Evolutionary conservation across 2,329 filamentous ascomycete species (phyloP).

Genomic region (Pseudocercospora eumusae): DNA sequence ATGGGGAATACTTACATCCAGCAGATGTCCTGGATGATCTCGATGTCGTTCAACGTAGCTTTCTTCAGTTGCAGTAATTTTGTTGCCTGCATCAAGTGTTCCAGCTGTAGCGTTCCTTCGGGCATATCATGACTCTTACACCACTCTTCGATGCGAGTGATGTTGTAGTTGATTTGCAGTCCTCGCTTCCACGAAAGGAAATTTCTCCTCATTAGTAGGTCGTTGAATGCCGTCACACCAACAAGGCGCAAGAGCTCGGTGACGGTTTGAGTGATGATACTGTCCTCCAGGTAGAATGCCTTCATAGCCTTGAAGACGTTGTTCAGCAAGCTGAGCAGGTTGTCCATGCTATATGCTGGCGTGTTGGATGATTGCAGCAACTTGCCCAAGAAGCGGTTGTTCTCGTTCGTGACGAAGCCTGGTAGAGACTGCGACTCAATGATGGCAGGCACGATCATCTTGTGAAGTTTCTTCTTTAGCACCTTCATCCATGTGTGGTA

Average conservation of each 20-base stretch:
- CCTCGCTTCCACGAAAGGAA: conserved; percentile 99
- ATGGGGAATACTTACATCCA: conserved; percentile 80
- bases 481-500: conserved; percentile 99
- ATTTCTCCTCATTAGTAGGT: conserved; percentile 94
- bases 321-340: conserved; percentile 90
- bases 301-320: conserved; percentile 99
- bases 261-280: conserved; percentile 92
- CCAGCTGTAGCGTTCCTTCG: conserved; percentile 92
- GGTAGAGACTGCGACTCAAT: conserved; percentile 98
- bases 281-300: conserved; percentile 94
- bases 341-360: conserved; percentile 99
- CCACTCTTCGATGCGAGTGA: conserved; percentile 98
- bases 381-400: conserved; percentile 96
- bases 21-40: conserved; percentile 99
- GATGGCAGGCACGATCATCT: conserved; percentile 99
- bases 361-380: conserved; percentile 84
- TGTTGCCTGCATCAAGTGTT: conserved; percentile 99
- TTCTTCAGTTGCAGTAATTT: conserved; percentile 99
- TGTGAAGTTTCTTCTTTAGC: conserved; percentile 96
- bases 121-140: conserved; percentile 99
- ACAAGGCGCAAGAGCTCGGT: conserved; percentile 91
- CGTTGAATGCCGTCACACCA: conserved; percentile 97
- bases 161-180: conserved; percentile 99
- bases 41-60: conserved; percentile 96
- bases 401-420: conserved; percentile 98